Evolutionary conservation across 768 basidiomycete species (phyloP).

Genomic region (Neoboletus magnificus): DNA sequence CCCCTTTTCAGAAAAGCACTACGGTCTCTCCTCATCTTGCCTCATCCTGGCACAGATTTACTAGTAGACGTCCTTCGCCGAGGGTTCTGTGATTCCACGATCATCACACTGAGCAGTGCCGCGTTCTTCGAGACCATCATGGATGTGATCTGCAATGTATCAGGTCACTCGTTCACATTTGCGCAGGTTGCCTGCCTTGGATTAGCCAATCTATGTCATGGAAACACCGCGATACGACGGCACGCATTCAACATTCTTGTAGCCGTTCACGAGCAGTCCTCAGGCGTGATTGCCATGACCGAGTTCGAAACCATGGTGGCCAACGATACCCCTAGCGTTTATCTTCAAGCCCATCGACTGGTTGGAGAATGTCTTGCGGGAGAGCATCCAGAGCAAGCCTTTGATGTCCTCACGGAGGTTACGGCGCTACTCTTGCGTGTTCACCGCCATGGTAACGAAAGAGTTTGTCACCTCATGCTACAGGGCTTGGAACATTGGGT

Average conservation of each 20-base stretch:
- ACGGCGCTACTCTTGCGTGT: constrained; percentile 70
- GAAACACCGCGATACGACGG: constrained; percentile 57
- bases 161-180: constrained; percentile 62
- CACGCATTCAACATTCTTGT: constrained; percentile 78
- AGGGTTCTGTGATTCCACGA: constrained; percentile 60
- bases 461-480: constrained; percentile 58
- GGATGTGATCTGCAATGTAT: constrained; percentile 57
- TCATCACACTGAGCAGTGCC: constrained; percentile 49
- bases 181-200: constrained; percentile 74
- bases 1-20: constrained; percentile 63
- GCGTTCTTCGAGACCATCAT: constrained; percentile 79
- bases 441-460: constrained; percentile 45
- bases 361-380: constrained; percentile 77
- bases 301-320: constrained; percentile 71
- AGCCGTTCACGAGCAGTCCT: constrained; percentile 61
- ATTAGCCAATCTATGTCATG: constrained; percentile 81
- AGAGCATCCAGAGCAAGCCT: constrained; percentile 65
- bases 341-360: constrained; percentile 75
- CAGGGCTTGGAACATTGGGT: constrained; percentile 86
- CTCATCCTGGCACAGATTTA: constrained; percentile 51
- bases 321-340: constrained; percentile 70
- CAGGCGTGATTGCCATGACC: constrained; percentile 65
- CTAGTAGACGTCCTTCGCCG: constrained; percentile 64
- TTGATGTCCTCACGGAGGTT: constrained; percentile 65
- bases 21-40: constrained; percentile 60